phyloP scores from a whole-genome alignment of 768 basidiomycete genomes.

The Crucibulum laeve region DNA sequence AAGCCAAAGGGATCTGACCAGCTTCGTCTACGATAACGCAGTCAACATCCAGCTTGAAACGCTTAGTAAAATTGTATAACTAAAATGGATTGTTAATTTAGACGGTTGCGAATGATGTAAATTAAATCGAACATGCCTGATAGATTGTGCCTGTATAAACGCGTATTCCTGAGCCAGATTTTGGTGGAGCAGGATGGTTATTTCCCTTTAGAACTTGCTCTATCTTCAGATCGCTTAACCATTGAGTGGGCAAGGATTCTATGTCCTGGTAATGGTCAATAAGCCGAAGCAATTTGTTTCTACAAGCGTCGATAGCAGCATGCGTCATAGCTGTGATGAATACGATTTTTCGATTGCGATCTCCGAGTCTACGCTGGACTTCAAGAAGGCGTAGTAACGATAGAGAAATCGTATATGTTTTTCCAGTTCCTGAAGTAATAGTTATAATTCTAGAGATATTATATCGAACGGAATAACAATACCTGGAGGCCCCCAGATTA shows the following conservation, averaged over 20 bases:
- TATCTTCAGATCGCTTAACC: conserved; percentile 37
- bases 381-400: conserved; percentile 43
- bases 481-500: conserved; percentile 52
- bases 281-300: conserved; percentile 34
- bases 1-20: conserved; percentile 43
- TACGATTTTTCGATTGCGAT: conserved; percentile 27
- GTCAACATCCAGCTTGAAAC: conserved; percentile 33
- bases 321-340: conserved; percentile 51
- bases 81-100: conserved; percentile 11
- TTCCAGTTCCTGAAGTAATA: conserved; percentile 38
- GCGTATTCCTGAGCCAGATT: conserved; percentile 18
- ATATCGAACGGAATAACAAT: too few relatives aligned
- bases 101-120: background rate
- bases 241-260: conserved; percentile 28
- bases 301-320: conserved; percentile 47
- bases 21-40: conserved; percentile 47
- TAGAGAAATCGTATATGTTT: conserved; percentile 47
- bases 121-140: conserved; percentile 26
- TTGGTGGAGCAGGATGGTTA: conserved; percentile 32
- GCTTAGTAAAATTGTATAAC: conserved; percentile 45
- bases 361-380: conserved; percentile 26
- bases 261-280: conserved; percentile 32
- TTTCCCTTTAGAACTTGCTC: conserved; percentile 37
- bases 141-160: conserved; percentile 47
- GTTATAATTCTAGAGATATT: too few relatives aligned